phyloP scores from a whole-genome alignment of 2,329 filamentous ascomycete species.

The Venturia aucupariae region DNA sequence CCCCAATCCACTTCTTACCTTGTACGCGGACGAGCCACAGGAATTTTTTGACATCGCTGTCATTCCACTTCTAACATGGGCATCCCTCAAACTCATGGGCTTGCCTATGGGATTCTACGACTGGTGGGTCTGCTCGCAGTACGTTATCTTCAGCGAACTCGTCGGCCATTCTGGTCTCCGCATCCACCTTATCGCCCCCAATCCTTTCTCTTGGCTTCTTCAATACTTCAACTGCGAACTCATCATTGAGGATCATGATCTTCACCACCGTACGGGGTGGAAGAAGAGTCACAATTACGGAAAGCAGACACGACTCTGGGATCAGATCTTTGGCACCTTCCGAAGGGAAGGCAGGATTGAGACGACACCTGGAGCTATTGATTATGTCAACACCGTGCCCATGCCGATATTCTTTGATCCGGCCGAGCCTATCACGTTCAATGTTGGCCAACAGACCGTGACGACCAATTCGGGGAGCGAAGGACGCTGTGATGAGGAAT shows the following conservation, averaged over 20 bases:
- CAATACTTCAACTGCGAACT: constrained; percentile 28
- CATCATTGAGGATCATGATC: constrained; percentile 35
- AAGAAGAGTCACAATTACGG: constrained; percentile 32
- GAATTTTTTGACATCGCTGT: constrained; percentile 35
- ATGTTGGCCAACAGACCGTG: not conserved
- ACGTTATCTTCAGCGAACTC: constrained; percentile 34
- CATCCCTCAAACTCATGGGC: constrained; percentile 28
- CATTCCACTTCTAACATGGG: constrained; percentile 33
- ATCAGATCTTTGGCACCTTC: constrained; percentile 30
- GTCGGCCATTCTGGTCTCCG: constrained; percentile 33
- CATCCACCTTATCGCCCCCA: constrained; percentile 27
- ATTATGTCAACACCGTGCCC: not conserved
- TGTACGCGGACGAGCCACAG: constrained; percentile 36
- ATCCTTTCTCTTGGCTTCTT: constrained; percentile 28
- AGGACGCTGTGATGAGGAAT: not conserved
- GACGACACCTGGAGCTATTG: constrained; percentile 6
- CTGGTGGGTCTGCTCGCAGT: constrained; percentile 39
- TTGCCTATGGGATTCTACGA: constrained; percentile 40
- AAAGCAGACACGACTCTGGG: constrained; percentile 33
- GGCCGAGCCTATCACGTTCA: not conserved
- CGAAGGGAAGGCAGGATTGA: constrained; percentile 27
- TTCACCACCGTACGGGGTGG: constrained; percentile 33
- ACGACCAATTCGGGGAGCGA: not conserved
- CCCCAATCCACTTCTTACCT: constrained; percentile 33
- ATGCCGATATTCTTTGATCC: constrained; percentile 10